Evolutionary conservation across 139 green algal species (phyloP), one percentile per base, ranked within the genome.

Genomic region (Dunaliella sp.): DNA sequence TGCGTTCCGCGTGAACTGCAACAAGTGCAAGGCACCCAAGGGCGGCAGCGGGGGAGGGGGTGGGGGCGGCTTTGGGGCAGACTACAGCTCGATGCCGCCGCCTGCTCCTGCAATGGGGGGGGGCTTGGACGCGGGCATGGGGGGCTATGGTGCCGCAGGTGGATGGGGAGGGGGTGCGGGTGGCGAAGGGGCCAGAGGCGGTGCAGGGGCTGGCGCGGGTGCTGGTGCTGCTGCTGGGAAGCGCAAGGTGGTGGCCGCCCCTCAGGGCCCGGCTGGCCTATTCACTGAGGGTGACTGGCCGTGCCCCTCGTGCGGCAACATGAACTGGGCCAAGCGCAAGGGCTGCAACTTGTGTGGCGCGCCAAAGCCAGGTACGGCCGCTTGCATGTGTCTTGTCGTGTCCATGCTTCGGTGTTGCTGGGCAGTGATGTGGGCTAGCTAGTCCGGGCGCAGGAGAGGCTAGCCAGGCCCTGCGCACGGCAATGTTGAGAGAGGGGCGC

Each of bases 261-360:
- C 91, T 25, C 90, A 94, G 85, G 93, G 91, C 28, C 91, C 92
- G 0, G 38, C 92, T 7, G 91, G 92, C 31, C 83, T 93, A 84
- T 96, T 94, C 59, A 28, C 58, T 1, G 78, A 83, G 1, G 95
- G 89, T 38, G 95, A 98, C 88, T 98, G 95, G 95, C 77, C 92
- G 0, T 98, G 95, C 90, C 87, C 89, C 35, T 88, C 83, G 36
- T 98, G 95, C 87, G 94, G 93, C 80, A 98, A 98, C 87, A 94
- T 92, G 77, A 96, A 95, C 90, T 97, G 94, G 89, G 92, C 91
- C 0, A 88, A 91, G n/a, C 88, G 94, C 28, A 87, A 84, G 77
- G 85, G 83, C 21, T 98, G 95, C 91, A 97, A 97, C 90, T 76
- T 92, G 84, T 95, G 92, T 79, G 84, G 83, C 28, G 86, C 85